phyloP scores from a whole-genome alignment of 331 rosid species.

The Rhamnella rubrinervis region DNA sequence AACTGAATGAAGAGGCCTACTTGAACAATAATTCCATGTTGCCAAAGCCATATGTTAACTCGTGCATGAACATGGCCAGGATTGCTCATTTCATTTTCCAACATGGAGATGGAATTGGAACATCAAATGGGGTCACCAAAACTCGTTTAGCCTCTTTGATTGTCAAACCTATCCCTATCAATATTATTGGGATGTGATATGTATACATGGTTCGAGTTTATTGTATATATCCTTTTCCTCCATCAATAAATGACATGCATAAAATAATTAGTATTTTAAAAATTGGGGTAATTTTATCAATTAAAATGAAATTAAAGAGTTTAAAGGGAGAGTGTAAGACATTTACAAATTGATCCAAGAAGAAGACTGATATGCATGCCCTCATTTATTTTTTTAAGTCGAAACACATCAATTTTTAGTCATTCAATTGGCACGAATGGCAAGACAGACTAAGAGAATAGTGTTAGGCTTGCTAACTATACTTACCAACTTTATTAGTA shows the following conservation, averaged over 20 bases:
- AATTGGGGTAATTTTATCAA: too few species aligned
- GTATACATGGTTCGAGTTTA: too few species aligned
- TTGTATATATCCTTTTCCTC: too few species aligned
- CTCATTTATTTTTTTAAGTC: too few species aligned
- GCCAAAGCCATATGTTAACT: conserved; percentile 23
- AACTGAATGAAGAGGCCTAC: conserved; percentile 18
- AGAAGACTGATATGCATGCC: too few species aligned
- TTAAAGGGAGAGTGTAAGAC: neutral
- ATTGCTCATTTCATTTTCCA: conserved; percentile 29
- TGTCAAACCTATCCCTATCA: conserved; percentile 19
- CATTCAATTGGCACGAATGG: too few species aligned
- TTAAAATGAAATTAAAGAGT: neutral
- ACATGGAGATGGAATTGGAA: conserved; percentile 40
- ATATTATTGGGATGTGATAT: neutral
- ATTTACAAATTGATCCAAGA: neutral
- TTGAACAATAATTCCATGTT: neutral
- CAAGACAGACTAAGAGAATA: too few species aligned
- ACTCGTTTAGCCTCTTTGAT: conserved; percentile 28
- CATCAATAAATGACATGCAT: too few species aligned
- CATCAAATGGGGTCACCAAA: conserved; percentile 24
- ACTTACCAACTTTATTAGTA: too few species aligned
- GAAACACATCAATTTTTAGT: too few species aligned
- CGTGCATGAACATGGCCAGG: conserved; percentile 32
- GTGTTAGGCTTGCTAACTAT: too few species aligned
- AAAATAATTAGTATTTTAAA: too few species aligned